Evolutionary conservation across 179 eudicot genomes (phyloP), one percentile per base, ranked within the genome.

Genomic region (Camellia oleifera): DNA sequence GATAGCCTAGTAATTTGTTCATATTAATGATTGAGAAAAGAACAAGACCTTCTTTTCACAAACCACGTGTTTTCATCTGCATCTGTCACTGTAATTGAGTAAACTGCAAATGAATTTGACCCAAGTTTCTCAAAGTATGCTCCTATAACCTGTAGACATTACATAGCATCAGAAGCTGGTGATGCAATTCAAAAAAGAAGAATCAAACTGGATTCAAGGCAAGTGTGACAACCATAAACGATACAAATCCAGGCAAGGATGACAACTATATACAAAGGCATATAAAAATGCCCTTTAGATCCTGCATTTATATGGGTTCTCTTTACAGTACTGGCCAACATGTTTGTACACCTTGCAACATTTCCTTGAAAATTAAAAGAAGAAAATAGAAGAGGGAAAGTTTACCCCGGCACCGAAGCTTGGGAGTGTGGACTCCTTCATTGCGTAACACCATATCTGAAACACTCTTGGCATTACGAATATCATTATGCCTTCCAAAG

Each of bases 71-170:
- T 90, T 69, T 80, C 89, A 78, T 91, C 91, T 44, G 89, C 90
- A 82, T 92, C 98, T 70, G 90, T 90, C 79, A 96, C 99, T 60
- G 98, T 98, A 83, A 96, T 89, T 57, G 97, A 89, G 82, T 96
- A 94, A 65, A 96, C 98, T 62, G 99, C 98, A 91, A 96, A 96
- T 75, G 99, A 91, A 81, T 90, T 94, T 81, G 99, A 92, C 23
- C 89, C 97, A 78, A 87, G 85, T 82, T 92, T 91, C 90, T 96
- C 98, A 84, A 92, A 96, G 86, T 89, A 94, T 65, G 98, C 99
- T 74, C 99, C 99, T 54, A 91, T 53, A 78, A 94, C 98, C 99
- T 96, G 93, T 53, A 54, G 72, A 79, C 8, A 53, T 8, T 56
- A 48, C 46, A 40, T 60, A 62, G 42, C 40, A 66, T 69, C 80